Percentiles rank a stretch among this genome's conserved stretches.
Evolutionary conservation across 1,284 basidiomycete genomes (phyloP).

Genomic region (Trichosporon faecale): DNA sequence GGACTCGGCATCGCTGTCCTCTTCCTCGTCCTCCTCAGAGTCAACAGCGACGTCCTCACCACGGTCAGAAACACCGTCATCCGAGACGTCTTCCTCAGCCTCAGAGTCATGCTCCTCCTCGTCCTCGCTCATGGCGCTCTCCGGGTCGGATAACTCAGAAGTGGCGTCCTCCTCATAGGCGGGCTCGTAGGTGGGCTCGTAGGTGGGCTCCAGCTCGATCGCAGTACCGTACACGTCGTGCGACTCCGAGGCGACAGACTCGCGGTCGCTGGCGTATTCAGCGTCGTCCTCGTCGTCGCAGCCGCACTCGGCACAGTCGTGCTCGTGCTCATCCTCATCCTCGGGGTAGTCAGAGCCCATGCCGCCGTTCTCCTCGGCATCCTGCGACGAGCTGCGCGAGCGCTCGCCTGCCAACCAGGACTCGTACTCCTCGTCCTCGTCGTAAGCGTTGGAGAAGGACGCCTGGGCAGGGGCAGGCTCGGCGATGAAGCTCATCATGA

Average conservation of each 20-base stretch:
- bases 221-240: background rate
- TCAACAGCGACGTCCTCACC: background rate
- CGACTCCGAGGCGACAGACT: background rate
- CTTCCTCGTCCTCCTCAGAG: background rate
- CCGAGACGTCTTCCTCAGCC: slow-evolving; percentile 14
- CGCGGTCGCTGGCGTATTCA: background rate
- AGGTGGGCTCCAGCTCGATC: background rate
- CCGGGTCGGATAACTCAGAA: background rate
- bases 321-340: background rate
- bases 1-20: background rate
- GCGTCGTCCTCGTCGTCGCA: background rate
- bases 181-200: background rate
- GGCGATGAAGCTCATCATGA: slow-evolving; percentile 3
- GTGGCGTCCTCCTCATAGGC: background rate
- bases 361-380: background rate
- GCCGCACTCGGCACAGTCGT: background rate
- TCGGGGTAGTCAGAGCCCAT: background rate
- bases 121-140: slow-evolving; percentile 6
- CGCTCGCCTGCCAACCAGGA: background rate
- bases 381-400: background rate
- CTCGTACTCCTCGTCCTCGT: background rate
- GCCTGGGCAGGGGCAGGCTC: background rate
- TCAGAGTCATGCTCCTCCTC: slow-evolving; percentile 24
- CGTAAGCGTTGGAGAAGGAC: background rate
- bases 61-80: background rate